phyloP scores from a whole-genome alignment of 768 basidiomycete genomes.

The Suillus weaverae region DNA sequence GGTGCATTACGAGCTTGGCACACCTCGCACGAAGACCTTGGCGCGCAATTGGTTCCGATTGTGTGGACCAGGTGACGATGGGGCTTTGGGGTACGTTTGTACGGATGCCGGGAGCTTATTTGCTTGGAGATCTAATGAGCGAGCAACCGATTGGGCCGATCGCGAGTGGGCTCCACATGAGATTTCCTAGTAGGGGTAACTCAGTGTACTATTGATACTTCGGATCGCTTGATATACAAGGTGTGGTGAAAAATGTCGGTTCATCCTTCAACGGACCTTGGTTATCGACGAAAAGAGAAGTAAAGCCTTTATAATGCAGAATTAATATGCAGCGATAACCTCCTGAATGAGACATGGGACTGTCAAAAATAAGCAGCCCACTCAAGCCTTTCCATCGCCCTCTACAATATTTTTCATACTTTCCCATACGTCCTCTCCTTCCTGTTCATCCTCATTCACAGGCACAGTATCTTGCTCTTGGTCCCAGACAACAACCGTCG shows the following conservation, averaged over 20 bases:
- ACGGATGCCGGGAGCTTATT: not conserved
- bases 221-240: not conserved
- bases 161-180: not conserved
- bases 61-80: not conserved
- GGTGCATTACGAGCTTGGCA: not conserved
- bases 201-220: not conserved
- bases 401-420: slow-evolving; percentile 56
- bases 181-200: not conserved
- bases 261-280: not conserved
- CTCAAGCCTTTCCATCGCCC: slow-evolving; percentile 31
- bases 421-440: slow-evolving; percentile 69
- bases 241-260: not conserved
- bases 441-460: slow-evolving; percentile 28
- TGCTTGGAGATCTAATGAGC: not conserved
- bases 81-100: not conserved
- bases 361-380: slow-evolving; percentile 1
- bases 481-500: slow-evolving; percentile 69
- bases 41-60: not conserved
- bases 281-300: not conserved
- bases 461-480: slow-evolving; percentile 19
- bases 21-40: not conserved
- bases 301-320: not conserved
- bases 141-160: too few species aligned
- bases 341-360: not conserved
- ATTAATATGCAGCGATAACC: not conserved